Conservation (phyloP, 1,284 basidiomycete species). For the Anthracocystis panici-leucophaei region DNA sequence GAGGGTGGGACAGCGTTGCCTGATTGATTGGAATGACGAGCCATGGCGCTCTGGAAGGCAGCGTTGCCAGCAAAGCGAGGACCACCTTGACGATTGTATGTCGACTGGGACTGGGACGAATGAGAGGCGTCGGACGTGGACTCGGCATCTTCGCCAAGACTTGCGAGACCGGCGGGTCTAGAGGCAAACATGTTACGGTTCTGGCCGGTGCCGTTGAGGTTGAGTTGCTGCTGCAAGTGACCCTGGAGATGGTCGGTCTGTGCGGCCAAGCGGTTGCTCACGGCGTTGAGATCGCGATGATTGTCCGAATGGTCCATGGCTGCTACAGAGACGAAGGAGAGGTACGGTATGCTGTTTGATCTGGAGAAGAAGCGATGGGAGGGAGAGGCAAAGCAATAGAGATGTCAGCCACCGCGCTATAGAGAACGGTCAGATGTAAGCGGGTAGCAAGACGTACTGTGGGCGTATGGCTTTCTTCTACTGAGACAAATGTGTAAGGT, state of each 20-base stretch:
- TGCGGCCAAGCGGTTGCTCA: slow-evolving; percentile 48
- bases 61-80: slow-evolving; percentile 64
- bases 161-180: slow-evolving; percentile 52
- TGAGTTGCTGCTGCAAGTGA: slow-evolving; percentile 64
- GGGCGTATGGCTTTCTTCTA: background rate
- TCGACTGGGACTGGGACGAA: slow-evolving; percentile 20
- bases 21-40: slow-evolving; percentile 49
- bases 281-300: slow-evolving; percentile 43
- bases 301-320: slow-evolving; percentile 32
- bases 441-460: background rate
- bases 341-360: background rate
- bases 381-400: background rate
- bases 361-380: background rate
- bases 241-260: slow-evolving; percentile 61
- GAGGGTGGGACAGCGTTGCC: slow-evolving; percentile 20
- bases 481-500: background rate
- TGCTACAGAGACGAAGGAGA: background rate
- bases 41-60: slow-evolving; percentile 62
- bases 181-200: slow-evolving; percentile 48
- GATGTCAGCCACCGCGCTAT: background rate
- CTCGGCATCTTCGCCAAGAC: slow-evolving; percentile 59
- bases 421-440: background rate
- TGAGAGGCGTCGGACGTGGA: slow-evolving; percentile 20
- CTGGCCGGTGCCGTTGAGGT: slow-evolving; percentile 28
- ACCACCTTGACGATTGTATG: slow-evolving; percentile 43